Percentiles rank a stretch among this genome's conserved stretches.
Conservation (phyloP, 1,284 basidiomycete species). For the Puccinia novopanici region DNA sequence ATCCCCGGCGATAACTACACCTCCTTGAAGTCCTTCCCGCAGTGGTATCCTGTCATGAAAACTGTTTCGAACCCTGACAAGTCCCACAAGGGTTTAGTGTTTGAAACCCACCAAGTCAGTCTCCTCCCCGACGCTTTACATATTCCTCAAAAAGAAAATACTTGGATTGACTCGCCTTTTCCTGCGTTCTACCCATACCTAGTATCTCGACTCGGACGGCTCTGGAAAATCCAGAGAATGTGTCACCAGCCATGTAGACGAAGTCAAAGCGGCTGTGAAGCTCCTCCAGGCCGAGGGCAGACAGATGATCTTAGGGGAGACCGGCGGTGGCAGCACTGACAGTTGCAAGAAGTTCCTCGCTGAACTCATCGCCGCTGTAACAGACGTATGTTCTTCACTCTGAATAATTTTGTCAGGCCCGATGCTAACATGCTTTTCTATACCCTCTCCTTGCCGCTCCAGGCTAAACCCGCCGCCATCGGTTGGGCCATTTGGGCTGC, state of each 20-base stretch:
- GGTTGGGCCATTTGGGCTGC: constrained; percentile 34
- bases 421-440: background rate
- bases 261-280: background rate
- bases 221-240: constrained; percentile 19
- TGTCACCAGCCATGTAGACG: constrained; percentile 1
- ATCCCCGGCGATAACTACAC: constrained; percentile 18
- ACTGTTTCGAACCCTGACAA: constrained; percentile 37
- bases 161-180: background rate
- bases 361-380: constrained; percentile 21
- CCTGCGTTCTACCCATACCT: background rate
- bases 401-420: background rate
- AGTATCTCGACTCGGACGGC: constrained; percentile 39
- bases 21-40: constrained; percentile 5
- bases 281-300: constrained; percentile 15
- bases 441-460: too few relatives aligned
- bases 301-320: constrained; percentile 31
- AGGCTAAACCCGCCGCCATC: constrained; percentile 10
- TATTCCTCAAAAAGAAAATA: background rate
- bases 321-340: constrained; percentile 34
- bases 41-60: constrained; percentile 24
- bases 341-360: constrained; percentile 17
- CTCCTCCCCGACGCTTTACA: background rate
- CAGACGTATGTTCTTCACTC: background rate
- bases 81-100: constrained; percentile 10
- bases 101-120: constrained; percentile 42